Percentiles rank a stretch among this genome's conserved stretches.
These are phyloP conservation scores for Candida hungchunana DNA, from an alignment of 805 yeast species.

Conservation along the genomic window DNA sequence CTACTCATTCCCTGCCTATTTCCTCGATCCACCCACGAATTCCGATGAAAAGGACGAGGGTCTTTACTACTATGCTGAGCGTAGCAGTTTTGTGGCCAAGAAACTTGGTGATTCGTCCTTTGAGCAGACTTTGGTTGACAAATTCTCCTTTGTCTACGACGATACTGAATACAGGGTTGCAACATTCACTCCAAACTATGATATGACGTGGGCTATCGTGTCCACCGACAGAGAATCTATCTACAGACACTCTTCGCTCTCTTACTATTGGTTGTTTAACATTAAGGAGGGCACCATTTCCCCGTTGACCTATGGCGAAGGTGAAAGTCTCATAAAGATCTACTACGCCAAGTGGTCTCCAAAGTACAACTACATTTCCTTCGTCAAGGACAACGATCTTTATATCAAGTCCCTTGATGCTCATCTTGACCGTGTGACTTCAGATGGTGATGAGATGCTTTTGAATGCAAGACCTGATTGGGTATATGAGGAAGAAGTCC, in stretches of 20 bases:
- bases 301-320: constrained; percentile 28
- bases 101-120: constrained; percentile 16
- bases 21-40: constrained; percentile 16
- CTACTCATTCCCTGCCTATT: constrained; percentile 11
- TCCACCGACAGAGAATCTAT: constrained; percentile 46
- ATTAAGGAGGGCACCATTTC: constrained; percentile 23
- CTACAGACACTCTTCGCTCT: constrained; percentile 50
- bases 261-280: constrained; percentile 39
- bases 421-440: constrained; percentile 41
- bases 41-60: constrained; percentile 21
- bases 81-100: constrained; percentile 8
- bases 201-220: constrained; percentile 37
- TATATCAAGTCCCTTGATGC: constrained; percentile 41
- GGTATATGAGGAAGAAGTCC: constrained; percentile 92
- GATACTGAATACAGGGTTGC: constrained; percentile 9
- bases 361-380: constrained; percentile 57
- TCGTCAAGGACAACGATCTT: constrained; percentile 62
- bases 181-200: constrained; percentile 21
- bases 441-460: constrained; percentile 61
- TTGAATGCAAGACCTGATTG: constrained; percentile 89
- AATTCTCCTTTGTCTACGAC: constrained; percentile 10
- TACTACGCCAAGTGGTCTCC: constrained; percentile 71
- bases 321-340: constrained; percentile 27
- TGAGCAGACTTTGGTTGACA: constrained; percentile 5
- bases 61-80: constrained; percentile 15